phyloP scores from a whole-genome alignment of 257 asterid genomes.

The Nicotiana knightiana region DNA sequence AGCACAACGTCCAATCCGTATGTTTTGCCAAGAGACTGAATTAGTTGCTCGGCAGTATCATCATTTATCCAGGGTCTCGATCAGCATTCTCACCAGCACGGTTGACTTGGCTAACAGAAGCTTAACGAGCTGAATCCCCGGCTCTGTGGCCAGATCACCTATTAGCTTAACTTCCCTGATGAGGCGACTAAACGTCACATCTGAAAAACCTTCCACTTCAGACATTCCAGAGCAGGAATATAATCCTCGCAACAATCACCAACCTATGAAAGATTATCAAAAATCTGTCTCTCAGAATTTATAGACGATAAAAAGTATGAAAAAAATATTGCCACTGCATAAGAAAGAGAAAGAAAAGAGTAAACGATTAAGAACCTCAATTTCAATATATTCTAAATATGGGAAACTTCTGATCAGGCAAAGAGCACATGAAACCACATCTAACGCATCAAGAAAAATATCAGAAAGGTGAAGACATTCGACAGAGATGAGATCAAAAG shows the following conservation, averaged over 20 bases:
- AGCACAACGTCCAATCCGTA: not conserved
- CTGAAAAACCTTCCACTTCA: not conserved
- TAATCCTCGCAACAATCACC: not conserved
- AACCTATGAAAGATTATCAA: not conserved
- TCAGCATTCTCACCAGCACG: not conserved
- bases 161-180: not conserved
- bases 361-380: too few relatives aligned
- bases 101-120: not conserved
- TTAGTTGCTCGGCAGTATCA: not conserved
- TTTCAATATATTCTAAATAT: too few relatives aligned
- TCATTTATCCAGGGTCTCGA: not conserved
- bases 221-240: not conserved
- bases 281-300: not conserved
- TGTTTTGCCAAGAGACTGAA: not conserved
- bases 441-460: constrained; percentile 2
- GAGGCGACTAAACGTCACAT: not conserved
- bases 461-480: not conserved
- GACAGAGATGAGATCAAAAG: not conserved
- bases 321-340: not conserved
- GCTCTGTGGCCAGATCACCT: not conserved
- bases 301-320: not conserved
- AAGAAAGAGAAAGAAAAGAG: too few relatives aligned
- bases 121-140: not conserved
- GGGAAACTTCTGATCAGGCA: too few relatives aligned
- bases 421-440: not conserved